These are phyloP conservation scores for Chalaropsis thielavioides DNA, from an alignment of 2,329 filamentous ascomycete genomes.

Conservation along the genomic window DNA sequence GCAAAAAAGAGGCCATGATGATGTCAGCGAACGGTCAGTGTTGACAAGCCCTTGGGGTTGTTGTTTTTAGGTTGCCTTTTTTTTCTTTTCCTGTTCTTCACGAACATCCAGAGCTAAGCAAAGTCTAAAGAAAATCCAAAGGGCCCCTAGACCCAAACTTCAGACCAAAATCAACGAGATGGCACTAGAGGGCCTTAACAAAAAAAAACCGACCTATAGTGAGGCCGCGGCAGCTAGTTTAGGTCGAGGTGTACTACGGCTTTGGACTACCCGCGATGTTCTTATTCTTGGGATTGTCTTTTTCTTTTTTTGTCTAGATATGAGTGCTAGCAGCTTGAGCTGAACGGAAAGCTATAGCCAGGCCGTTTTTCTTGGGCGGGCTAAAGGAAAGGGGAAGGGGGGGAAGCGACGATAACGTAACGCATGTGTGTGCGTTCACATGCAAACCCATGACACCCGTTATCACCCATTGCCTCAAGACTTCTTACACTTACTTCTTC, in stretches of 20 bases:
- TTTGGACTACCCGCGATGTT: neutral
- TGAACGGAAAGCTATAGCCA: neutral
- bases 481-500: neutral
- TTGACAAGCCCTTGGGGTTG: neutral
- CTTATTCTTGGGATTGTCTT: neutral
- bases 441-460: neutral
- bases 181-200: neutral
- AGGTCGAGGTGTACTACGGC: neutral
- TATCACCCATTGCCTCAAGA: no score
- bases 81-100: neutral
- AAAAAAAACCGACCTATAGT: neutral
- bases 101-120: neutral
- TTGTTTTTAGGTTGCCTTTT: neutral
- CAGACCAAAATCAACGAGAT: neutral
- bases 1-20: neutral
- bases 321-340: neutral
- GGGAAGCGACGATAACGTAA: neutral
- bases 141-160: neutral
- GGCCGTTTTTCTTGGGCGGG: no score
- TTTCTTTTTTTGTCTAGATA: neutral
- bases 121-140: neutral
- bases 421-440: neutral
- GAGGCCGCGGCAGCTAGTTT: neutral
- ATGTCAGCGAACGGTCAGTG: neutral
- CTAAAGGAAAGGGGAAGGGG: neutral